Evolutionary conservation across 768 basidiomycete species (phyloP).

Genomic region (Pulveroboletus sp.): DNA sequence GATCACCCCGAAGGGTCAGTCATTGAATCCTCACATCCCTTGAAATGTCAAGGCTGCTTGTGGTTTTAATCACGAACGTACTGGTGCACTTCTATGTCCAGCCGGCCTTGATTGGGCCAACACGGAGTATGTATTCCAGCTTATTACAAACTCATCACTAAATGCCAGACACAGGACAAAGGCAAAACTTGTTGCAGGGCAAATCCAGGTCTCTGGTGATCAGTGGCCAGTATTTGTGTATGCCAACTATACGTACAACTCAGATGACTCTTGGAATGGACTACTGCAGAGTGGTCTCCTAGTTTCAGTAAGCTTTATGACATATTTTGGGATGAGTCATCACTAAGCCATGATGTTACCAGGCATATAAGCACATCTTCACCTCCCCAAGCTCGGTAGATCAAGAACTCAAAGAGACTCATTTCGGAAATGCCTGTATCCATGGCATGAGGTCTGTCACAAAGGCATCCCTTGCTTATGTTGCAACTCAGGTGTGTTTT

Average conservation of each 20-base stretch:
- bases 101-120: background rate
- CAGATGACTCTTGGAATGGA: background rate
- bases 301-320: background rate
- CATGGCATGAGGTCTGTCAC: background rate
- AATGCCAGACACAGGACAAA: background rate
- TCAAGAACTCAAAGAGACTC: background rate
- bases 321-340: background rate
- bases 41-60: no score
- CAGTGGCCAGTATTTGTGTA: background rate
- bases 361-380: no score
- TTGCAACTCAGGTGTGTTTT: background rate
- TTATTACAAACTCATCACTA: background rate
- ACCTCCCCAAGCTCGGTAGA: background rate
- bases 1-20: background rate
- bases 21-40: background rate
- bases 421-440: background rate
- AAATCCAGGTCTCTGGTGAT: background rate
- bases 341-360: background rate
- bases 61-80: background rate
- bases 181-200: background rate
- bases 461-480: background rate
- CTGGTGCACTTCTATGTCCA: background rate
- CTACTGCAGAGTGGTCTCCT: background rate
- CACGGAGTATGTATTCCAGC: background rate
- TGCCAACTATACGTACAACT: background rate